A percentile compares a stretch with the other conserved stretches of the same genome.
Conservation (phyloP, 148 eudicot genomes). For the Fagopyrum esculentum region DNA sequence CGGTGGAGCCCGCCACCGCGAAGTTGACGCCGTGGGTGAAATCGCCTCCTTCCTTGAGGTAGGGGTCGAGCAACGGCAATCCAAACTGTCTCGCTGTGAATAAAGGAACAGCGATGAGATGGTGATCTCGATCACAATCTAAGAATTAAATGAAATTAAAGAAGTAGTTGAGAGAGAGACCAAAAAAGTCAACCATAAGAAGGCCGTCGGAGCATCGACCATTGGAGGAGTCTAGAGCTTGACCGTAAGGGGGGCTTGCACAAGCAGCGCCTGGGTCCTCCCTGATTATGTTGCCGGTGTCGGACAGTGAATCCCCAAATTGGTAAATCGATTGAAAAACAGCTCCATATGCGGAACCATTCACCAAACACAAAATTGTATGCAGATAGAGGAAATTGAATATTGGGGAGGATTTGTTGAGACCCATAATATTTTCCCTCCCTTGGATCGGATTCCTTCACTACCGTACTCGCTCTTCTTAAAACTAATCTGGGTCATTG, state of each 20-base stretch:
- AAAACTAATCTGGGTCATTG: too few relatives aligned
- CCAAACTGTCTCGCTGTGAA: constrained; percentile 24
- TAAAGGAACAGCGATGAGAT: too few relatives aligned
- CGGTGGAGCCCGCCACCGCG: constrained; percentile 34
- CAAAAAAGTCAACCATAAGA: constrained; percentile 36
- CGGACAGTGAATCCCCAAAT: constrained; percentile 2
- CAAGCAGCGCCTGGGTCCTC: neutral
- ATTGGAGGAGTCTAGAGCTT: constrained; percentile 18
- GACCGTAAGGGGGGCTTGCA: constrained; percentile 18
- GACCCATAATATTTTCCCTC: neutral
- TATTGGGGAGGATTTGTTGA: neutral
- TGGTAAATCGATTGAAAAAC: neutral
- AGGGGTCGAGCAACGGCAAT: constrained; percentile 29
- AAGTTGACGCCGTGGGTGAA: constrained; percentile 37
- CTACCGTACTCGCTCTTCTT: too few relatives aligned
- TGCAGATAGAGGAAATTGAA: neutral
- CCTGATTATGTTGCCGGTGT: constrained; percentile 5
- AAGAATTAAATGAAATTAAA: too few relatives aligned
- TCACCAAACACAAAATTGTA: neutral
- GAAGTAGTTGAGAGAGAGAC: constrained; percentile 10
- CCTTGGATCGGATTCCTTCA: too few relatives aligned
- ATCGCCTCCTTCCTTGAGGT: constrained; percentile 24
- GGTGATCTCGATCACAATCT: too few relatives aligned
- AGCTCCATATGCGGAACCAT: neutral
- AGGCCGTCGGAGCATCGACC: constrained; percentile 41